Percentiles rank a stretch among this genome's conserved stretches.
Conservation (phyloP, 2,329 filamentous ascomycete species). For the Talaromyces amestolkiae region DNA sequence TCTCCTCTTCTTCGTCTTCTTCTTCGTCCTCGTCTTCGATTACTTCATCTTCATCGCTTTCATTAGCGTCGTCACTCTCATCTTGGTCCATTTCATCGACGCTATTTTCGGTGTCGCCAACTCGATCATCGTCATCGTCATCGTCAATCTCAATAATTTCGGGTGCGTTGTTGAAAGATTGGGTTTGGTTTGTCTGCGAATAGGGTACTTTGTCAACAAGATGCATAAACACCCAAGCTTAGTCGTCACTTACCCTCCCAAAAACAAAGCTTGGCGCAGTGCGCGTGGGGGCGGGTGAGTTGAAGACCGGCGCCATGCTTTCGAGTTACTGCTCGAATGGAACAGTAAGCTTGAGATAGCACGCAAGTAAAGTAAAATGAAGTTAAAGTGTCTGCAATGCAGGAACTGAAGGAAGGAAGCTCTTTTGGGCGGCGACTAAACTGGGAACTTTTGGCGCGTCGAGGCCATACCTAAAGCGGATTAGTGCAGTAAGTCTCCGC, state of each 20-base stretch:
- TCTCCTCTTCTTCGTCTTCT: constrained; percentile 3
- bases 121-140: constrained; percentile 26
- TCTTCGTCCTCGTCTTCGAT: constrained; percentile 21
- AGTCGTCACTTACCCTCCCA: constrained; percentile 27
- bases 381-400: background rate
- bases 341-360: background rate
- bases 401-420: constrained; percentile 14
- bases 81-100: constrained; percentile 23
- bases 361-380: background rate
- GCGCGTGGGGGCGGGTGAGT: constrained; percentile 31
- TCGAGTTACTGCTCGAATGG: background rate
- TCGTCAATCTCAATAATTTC: constrained; percentile 43
- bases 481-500: constrained; percentile 29
- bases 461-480: constrained; percentile 30
- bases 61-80: constrained; percentile 40
- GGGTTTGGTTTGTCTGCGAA: constrained; percentile 22
- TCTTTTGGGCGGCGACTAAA: constrained; percentile 13
- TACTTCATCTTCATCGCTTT: constrained; percentile 38
- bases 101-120: constrained; percentile 26
- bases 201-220: constrained; percentile 13
- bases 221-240: constrained; percentile 14
- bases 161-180: constrained; percentile 29
- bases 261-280: constrained; percentile 26
- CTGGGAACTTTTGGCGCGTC: constrained; percentile 35
- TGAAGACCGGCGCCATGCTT: constrained; percentile 42